phyloP scores from a whole-genome alignment of 2,329 filamentous ascomycete genomes.

The Trichoderma brevicompactum region DNA sequence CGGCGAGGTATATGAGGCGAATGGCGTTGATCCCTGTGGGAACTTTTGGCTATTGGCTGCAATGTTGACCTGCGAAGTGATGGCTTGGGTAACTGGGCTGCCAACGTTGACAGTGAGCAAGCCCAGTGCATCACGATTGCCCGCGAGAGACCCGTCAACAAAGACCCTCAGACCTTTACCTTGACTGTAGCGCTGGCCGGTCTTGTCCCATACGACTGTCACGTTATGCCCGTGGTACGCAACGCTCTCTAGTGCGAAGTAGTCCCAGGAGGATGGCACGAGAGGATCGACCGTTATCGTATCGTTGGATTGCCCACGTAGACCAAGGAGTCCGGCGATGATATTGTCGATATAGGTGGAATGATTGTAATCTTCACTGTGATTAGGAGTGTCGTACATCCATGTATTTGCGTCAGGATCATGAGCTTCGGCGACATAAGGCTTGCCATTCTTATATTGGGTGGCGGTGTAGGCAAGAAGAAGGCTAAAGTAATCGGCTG shows the following conservation, averaged over 20 bases:
- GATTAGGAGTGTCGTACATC: not conserved
- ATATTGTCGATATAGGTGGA: not conserved
- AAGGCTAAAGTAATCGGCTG: not conserved
- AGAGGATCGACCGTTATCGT: not conserved
- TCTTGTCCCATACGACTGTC: not conserved
- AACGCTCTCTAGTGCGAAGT: not conserved
- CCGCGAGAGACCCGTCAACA: not conserved
- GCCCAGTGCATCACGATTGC: not conserved
- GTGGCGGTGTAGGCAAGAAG: not conserved
- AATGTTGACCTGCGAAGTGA: not conserved
- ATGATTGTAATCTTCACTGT: not conserved
- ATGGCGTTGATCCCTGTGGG: not conserved
- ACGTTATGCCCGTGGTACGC: not conserved
- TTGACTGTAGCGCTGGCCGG: not conserved
- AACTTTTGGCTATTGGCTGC: not conserved
- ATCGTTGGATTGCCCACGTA: not conserved
- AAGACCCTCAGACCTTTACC: not conserved
- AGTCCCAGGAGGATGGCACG: not conserved
- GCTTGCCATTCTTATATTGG: not conserved
- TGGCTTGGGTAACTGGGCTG: not conserved
- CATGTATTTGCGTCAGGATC: not conserved
- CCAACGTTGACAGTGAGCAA: not conserved
- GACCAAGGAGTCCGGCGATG: not conserved
- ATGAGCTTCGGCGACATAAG: conserved; percentile 1
- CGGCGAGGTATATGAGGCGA: not conserved